Evolutionary conservation across 179 eudicot genomes (phyloP).

Genomic region (Drosera spatulata): DNA sequence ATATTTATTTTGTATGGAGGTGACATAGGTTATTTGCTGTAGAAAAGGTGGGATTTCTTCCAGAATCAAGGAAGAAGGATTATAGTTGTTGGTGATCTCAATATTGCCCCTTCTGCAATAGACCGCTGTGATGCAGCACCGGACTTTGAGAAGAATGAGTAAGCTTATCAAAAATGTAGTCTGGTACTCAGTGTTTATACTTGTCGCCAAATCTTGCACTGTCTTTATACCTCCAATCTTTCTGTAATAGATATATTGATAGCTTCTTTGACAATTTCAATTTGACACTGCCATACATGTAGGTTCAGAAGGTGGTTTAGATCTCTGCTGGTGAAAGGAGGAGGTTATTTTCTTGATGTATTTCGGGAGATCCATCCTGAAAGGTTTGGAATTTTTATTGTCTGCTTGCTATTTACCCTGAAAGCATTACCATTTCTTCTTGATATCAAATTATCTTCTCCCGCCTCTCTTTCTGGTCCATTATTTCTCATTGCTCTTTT

Average conservation of each 20-base stretch:
- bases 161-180: slow-evolving; percentile 16
- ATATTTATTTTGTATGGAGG: background rate
- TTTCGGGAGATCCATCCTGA: slow-evolving; percentile 77
- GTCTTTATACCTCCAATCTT: background rate
- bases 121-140: slow-evolving; percentile 92
- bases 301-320: slow-evolving; percentile 92
- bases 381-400: slow-evolving; percentile 31
- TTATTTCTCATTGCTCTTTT: background rate
- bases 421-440: background rate
- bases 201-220: background rate
- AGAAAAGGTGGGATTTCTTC: slow-evolving; percentile 92
- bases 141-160: slow-evolving; percentile 87
- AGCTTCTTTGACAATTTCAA: background rate
- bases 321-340: slow-evolving; percentile 55
- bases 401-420: slow-evolving; percentile 1
- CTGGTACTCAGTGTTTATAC: background rate
- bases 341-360: slow-evolving; percentile 67
- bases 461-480: background rate
- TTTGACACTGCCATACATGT: slow-evolving; percentile 1
- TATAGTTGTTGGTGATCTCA: slow-evolving; percentile 81
- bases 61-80: slow-evolving; percentile 61
- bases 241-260: background rate
- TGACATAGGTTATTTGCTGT: slow-evolving; percentile 20
- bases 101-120: slow-evolving; percentile 76
- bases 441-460: background rate